These are phyloP conservation scores for Talaromyces pinophilus DNA, from an alignment of 2,329 filamentous ascomycete genomes.

Conservation along the genomic window DNA sequence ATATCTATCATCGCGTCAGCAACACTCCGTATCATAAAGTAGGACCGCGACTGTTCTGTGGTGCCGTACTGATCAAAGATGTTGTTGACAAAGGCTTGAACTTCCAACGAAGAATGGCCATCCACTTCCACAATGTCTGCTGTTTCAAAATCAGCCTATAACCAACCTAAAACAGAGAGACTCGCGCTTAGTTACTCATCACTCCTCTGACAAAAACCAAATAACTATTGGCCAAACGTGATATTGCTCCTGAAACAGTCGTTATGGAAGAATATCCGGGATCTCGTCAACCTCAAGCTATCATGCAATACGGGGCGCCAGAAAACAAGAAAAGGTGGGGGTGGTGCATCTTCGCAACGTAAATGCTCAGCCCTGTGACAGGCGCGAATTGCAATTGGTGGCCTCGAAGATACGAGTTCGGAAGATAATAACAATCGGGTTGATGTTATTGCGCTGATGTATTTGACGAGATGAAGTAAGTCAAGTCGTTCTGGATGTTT, in stretches of 20 bases:
- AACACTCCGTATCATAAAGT: neutral
- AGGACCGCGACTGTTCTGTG: neutral
- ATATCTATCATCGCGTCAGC: constrained; percentile 10
- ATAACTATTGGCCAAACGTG: neutral
- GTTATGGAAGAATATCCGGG: neutral
- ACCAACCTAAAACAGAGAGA: constrained; percentile 3
- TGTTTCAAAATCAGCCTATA: neutral
- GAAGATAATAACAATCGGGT: neutral
- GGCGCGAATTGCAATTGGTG: constrained; percentile 10
- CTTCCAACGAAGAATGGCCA: constrained; percentile 10
- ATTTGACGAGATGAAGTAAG: neutral
- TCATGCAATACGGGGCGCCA: constrained; percentile 13
- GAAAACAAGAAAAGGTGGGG: constrained; percentile 16
- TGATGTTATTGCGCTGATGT: neutral
- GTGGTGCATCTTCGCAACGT: constrained; percentile 6
- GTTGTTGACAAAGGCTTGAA: constrained; percentile 15
- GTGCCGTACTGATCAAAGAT: constrained; percentile 16
- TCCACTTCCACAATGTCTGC: constrained; percentile 4
- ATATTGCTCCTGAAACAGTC: neutral
- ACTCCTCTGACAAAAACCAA: constrained; percentile 3
- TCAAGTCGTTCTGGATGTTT: neutral
- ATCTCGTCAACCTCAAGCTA: neutral
- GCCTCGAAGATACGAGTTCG: constrained; percentile 3
- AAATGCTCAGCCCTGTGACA: constrained; percentile 9
- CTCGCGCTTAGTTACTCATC: constrained; percentile 11